Conservation (phyloP, 257 asterid species). For the Echites panduratus region DNA sequence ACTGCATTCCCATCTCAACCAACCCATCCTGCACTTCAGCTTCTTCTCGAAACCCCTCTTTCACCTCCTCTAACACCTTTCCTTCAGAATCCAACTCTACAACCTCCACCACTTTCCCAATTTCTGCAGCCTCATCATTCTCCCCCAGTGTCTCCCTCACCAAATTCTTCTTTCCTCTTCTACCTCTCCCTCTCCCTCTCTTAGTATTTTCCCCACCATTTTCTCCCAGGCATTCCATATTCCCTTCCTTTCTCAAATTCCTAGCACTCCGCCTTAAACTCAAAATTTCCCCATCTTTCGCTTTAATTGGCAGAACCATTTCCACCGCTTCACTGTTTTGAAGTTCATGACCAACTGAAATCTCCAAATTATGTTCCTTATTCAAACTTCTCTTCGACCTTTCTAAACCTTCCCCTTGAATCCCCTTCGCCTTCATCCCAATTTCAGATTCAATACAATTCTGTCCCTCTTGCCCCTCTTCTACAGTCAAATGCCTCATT, state of each 20-base stretch:
- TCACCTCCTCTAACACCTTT: slow-evolving; percentile 17
- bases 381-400: too few relatives aligned
- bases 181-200: slow-evolving; percentile 18
- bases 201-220: slow-evolving; percentile 8
- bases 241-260: not conserved
- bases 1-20: slow-evolving; percentile 12
- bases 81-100: slow-evolving; percentile 2
- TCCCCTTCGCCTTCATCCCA: not conserved
- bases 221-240: slow-evolving; percentile 1
- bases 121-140: not conserved
- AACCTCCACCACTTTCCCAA: not conserved
- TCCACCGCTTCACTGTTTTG: not conserved
- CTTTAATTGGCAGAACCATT: not conserved
- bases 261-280: not conserved
- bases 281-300: not conserved
- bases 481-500: not conserved
- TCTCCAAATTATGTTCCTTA: not conserved
- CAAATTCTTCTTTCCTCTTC: slow-evolving; percentile 27
- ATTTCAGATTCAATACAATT: slow-evolving; percentile 1
- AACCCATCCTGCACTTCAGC: slow-evolving; percentile 13
- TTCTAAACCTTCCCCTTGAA: not conserved
- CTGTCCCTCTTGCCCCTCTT: not conserved
- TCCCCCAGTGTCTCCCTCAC: slow-evolving; percentile 11
- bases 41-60: slow-evolving; percentile 8
- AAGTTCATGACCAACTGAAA: not conserved